Evolutionary conservation across 495 filamentous ascomycete genomes (phyloP).

Genomic region (Podospora pseudocomata): DNA sequence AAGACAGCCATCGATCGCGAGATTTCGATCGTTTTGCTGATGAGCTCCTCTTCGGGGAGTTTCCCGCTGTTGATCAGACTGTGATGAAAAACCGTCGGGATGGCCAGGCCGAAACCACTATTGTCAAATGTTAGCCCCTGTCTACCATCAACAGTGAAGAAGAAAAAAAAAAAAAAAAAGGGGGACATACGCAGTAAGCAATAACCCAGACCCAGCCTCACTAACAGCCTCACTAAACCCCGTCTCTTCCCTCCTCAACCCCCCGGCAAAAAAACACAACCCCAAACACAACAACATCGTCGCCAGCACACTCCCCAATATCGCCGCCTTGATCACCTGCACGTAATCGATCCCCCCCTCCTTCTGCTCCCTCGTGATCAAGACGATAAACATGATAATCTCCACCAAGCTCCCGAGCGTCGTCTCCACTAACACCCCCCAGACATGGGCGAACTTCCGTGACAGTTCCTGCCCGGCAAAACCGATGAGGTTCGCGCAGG

Average conservation of each 20-base stretch:
- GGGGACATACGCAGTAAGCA: conserved; percentile 65
- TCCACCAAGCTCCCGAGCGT: conserved; percentile 76
- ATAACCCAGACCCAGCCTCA: conserved; percentile 74
- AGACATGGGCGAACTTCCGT: conserved; percentile 71
- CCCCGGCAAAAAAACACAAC: conserved; percentile 66
- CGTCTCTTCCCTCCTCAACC: conserved; percentile 60
- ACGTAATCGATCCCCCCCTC: conserved; percentile 40
- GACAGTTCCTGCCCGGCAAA: conserved; percentile 81
- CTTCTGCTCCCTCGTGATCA: conserved; percentile 40
- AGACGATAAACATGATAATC: conserved; percentile 76
- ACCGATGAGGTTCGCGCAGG: conserved; percentile 80
- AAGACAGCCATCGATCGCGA: conserved; percentile 74
- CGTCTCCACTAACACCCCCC: conserved; percentile 74
- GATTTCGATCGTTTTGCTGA: conserved; percentile 55
- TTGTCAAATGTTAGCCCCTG: neutral
- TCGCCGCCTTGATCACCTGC: conserved; percentile 62
- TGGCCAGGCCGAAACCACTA: conserved; percentile 70
- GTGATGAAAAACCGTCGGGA: conserved; percentile 73
- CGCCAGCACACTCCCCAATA: conserved; percentile 36
- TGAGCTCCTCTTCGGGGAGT: conserved; percentile 40
- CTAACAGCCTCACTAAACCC: conserved; percentile 71
- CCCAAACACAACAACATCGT: conserved; percentile 43
- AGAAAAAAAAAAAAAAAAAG: conserved; percentile 6
- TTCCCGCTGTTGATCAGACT: conserved; percentile 45
- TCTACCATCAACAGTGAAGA: neutral